phyloP scores from a whole-genome alignment of 2,329 filamentous ascomycete genomes.

The Cladosporium sp. region DNA sequence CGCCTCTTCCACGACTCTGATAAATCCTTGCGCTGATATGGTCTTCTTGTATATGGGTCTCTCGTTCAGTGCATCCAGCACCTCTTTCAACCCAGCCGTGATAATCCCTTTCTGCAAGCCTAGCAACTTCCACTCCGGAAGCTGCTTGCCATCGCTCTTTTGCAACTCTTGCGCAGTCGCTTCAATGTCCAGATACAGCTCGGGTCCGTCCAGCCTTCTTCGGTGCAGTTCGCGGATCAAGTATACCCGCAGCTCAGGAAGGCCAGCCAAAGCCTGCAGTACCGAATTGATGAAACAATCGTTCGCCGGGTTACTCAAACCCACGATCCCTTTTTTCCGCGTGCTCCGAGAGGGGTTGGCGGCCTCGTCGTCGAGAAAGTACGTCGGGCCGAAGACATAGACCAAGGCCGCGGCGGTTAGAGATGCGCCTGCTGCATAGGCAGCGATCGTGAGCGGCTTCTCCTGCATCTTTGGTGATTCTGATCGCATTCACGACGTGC shows the following conservation, averaged over 20 bases:
- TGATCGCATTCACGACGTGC: neutral
- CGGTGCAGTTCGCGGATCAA: constrained; percentile 87
- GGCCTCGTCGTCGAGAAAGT: constrained; percentile 81
- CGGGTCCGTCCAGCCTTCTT: constrained; percentile 70
- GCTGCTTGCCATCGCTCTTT: constrained; percentile 42
- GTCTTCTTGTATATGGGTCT: constrained; percentile 90
- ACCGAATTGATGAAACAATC: constrained; percentile 84
- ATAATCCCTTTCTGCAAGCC: constrained; percentile 74
- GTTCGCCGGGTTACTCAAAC: constrained; percentile 85
- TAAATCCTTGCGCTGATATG: constrained; percentile 80
- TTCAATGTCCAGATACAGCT: constrained; percentile 62
- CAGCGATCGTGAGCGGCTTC: constrained; percentile 75
- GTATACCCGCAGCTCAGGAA: constrained; percentile 84
- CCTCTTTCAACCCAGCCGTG: constrained; percentile 82
- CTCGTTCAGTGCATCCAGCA: constrained; percentile 89
- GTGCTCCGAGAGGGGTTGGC: constrained; percentile 50
- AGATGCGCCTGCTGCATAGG: constrained; percentile 91
- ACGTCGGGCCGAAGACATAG: constrained; percentile 97
- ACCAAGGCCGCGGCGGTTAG: constrained; percentile 91
- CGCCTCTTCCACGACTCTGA: constrained; percentile 74
- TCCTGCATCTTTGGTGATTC: constrained; percentile 65
- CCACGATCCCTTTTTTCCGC: constrained; percentile 83
- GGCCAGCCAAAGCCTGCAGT: constrained; percentile 83
- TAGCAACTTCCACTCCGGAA: constrained; percentile 45
- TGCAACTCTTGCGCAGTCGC: constrained; percentile 54